Percentiles rank a stretch among this genome's conserved stretches.
These are phyloP conservation scores for Irpex sp. DNA, from an alignment of 1,284 basidiomycete species.

Conservation along the genomic window DNA sequence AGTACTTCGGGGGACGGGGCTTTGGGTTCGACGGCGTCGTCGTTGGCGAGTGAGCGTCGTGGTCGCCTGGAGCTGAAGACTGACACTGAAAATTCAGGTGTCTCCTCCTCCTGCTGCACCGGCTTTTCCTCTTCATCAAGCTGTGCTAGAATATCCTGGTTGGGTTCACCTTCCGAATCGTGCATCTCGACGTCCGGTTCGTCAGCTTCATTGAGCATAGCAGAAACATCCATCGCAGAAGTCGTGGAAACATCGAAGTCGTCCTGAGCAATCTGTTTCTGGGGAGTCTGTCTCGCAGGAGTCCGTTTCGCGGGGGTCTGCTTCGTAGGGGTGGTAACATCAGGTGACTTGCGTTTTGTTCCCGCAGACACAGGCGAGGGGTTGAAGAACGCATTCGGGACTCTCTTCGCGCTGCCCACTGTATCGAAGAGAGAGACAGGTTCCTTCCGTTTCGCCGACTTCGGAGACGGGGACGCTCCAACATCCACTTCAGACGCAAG, in stretches of 20 bases:
- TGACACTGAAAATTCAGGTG: constrained; percentile 6
- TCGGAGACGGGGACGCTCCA: background rate
- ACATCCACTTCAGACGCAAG: constrained; percentile 9
- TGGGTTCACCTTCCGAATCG: background rate
- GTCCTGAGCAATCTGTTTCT: too few relatives aligned
- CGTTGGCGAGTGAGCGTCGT: background rate
- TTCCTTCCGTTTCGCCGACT: constrained; percentile 1
- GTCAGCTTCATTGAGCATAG: constrained; percentile 14
- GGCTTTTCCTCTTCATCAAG: background rate
- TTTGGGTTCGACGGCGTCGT: background rate
- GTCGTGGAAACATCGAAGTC: constrained; percentile 4
- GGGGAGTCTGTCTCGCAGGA: constrained; percentile 7
- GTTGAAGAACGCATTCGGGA: constrained; percentile 57
- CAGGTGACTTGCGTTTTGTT: constrained; percentile 12
- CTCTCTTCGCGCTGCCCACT: constrained; percentile 39
- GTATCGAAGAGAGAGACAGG: constrained; percentile 40
- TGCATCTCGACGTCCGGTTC: constrained; percentile 11
- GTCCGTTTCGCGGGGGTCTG: constrained; percentile 2
- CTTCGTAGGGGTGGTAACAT: constrained; percentile 13
- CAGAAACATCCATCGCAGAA: constrained; percentile 14
- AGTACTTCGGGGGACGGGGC: background rate
- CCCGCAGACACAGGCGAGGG: constrained; percentile 31
- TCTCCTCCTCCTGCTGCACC: background rate
- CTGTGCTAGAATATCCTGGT: background rate
- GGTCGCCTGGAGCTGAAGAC: background rate